Evolutionary conservation across 139 green algal species (phyloP).

Genomic region (Choricystis sp.): DNA sequence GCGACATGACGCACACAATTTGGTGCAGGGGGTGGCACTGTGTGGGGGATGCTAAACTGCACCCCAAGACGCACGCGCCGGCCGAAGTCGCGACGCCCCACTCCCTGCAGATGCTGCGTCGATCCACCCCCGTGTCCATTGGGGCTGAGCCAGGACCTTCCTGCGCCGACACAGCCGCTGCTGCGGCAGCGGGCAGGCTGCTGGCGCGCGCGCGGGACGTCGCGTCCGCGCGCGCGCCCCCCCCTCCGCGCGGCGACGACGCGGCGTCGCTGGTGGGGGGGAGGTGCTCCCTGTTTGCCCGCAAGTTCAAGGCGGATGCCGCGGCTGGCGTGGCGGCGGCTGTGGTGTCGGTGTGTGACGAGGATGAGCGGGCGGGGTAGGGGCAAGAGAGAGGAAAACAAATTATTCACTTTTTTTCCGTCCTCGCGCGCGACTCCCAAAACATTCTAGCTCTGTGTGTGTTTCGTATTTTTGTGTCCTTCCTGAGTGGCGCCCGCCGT

Average conservation of each 20-base stretch:
- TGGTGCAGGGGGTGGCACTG: background rate
- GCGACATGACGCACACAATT: background rate
- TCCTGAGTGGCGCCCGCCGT: no score
- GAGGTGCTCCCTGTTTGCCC: conserved; percentile 2
- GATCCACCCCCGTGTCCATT: no score
- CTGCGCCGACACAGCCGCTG: background rate
- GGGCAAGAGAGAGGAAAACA: background rate
- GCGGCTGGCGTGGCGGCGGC: background rate
- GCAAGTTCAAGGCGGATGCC: conserved; percentile 8
- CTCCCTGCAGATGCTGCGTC: no score
- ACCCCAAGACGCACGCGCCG: background rate
- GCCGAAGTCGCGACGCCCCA: no score
- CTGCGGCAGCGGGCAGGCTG: background rate
- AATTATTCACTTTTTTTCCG: no score
- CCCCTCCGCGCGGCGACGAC: background rate
- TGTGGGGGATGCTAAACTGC: background rate
- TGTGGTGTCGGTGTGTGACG: background rate
- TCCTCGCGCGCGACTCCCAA: no score
- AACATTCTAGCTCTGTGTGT: no score
- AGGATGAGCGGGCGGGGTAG: background rate
- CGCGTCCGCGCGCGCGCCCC: no score
- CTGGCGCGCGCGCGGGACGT: background rate
- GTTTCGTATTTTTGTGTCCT: no score
- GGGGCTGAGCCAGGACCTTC: no score
- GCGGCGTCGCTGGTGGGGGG: background rate